Percentiles rank a stretch among this genome's conserved stretches.
These are phyloP conservation scores for Allium cepa DNA, from an alignment of 106 monocot species.

Conservation along the genomic window DNA sequence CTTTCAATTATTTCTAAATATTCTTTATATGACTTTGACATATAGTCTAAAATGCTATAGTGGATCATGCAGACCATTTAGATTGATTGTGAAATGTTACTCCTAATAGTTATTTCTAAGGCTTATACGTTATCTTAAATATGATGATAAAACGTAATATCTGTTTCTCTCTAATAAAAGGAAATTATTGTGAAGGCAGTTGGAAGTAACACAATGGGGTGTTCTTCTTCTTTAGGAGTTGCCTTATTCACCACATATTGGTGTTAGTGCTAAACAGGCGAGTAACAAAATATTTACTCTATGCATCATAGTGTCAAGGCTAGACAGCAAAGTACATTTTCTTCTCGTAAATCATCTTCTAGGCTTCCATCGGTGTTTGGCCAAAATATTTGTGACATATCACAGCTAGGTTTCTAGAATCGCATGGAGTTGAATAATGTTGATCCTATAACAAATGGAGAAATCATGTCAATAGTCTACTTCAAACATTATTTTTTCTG, in stretches of 20 bases:
- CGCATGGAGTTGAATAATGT: slow-evolving; percentile 34
- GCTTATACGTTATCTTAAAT: too few relatives aligned
- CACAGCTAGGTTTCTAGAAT: slow-evolving; percentile 34
- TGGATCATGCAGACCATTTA: too few relatives aligned
- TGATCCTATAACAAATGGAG: slow-evolving; percentile 42
- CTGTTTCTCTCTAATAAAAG: too few relatives aligned
- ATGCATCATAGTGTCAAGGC: too few relatives aligned
- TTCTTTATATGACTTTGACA: too few relatives aligned
- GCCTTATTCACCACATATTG: slow-evolving; percentile 95
- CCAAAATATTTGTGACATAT: not conserved
- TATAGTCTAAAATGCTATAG: too few relatives aligned
- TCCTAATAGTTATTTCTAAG: too few relatives aligned
- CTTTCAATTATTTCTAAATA: too few relatives aligned
- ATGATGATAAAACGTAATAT: too few relatives aligned
- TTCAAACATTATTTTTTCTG: slow-evolving; percentile 39
- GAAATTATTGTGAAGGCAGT: slow-evolving; percentile 37
- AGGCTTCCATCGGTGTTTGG: not conserved
- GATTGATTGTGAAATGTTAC: too few relatives aligned
- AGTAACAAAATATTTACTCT: slow-evolving; percentile 14
- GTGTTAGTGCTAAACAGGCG: slow-evolving; percentile 92
- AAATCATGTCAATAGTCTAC: slow-evolving; percentile 30
- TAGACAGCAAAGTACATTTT: slow-evolving; percentile 25
- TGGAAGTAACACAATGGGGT: slow-evolving; percentile 72
- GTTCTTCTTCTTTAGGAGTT: slow-evolving; percentile 79
- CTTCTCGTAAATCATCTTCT: not conserved